A percentile compares a stretch with the other conserved stretches of the same genome.
phyloP scores from a whole-genome alignment of 1,284 basidiomycete genomes.

The Rhodotorula sp. region DNA sequence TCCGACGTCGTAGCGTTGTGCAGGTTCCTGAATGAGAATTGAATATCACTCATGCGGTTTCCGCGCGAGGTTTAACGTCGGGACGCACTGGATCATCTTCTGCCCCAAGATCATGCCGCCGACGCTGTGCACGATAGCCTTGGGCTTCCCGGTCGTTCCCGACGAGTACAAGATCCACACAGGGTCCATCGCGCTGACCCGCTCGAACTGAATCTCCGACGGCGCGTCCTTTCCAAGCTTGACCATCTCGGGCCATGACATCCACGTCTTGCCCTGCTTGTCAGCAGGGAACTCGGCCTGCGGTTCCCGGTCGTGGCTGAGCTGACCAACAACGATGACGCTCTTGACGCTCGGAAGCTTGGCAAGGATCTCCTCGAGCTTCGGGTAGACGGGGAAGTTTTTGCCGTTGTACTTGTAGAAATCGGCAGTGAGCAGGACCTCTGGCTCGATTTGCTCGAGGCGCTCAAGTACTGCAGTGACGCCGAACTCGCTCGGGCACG shows the following conservation, averaged over 20 bases:
- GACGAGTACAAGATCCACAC: slow-evolving; percentile 33
- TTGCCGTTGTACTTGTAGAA: slow-evolving; percentile 47
- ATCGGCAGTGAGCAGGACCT: slow-evolving; percentile 49
- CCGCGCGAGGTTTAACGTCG: background rate
- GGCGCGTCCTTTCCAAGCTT: slow-evolving; percentile 24
- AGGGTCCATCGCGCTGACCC: slow-evolving; percentile 34
- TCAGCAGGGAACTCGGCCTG: slow-evolving; percentile 19
- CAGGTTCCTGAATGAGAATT: background rate
- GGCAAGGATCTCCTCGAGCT: slow-evolving; percentile 43
- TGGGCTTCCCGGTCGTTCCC: slow-evolving; percentile 51
- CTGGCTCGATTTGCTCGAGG: slow-evolving; percentile 49
- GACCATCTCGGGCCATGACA: slow-evolving; percentile 27
- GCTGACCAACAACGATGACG: slow-evolving; percentile 45
- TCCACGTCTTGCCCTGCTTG: slow-evolving; percentile 17
- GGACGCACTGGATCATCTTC: slow-evolving; percentile 31
- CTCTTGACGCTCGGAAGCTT: slow-evolving; percentile 42
- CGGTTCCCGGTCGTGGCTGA: slow-evolving; percentile 41
- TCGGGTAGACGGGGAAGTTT: slow-evolving; percentile 40
- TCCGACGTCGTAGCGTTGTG: slow-evolving; percentile 25
- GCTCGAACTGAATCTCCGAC: slow-evolving; percentile 42
- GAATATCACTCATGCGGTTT: background rate
- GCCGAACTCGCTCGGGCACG: slow-evolving; percentile 83
- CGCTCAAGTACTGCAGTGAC: slow-evolving; percentile 77
- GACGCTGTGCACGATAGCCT: slow-evolving; percentile 47
- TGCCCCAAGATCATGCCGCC: slow-evolving; percentile 42